Evolutionary conservation across 176 grass and related monocot genomes (phyloP).

Genomic region (Cocos nucifera): DNA sequence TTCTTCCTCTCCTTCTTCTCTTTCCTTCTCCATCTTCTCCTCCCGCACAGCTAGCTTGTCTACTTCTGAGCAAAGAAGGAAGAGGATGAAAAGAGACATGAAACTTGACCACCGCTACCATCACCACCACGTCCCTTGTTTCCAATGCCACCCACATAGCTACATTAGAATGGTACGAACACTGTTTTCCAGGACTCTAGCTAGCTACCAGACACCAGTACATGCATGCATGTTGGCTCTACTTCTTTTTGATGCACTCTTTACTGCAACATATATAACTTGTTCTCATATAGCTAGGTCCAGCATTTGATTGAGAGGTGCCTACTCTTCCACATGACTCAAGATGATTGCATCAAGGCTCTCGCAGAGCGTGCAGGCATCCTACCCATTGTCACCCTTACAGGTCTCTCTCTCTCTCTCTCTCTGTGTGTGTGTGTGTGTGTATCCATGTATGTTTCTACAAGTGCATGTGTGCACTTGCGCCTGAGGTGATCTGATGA

Average conservation of each 20-base stretch:
- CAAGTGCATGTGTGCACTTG: not conserved
- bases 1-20: not conserved
- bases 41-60: not conserved
- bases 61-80: not conserved
- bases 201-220: not conserved
- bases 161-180: slow-evolving; percentile 25
- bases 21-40: not conserved
- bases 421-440: not conserved
- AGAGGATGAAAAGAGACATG: slow-evolving; percentile 11
- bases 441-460: not conserved
- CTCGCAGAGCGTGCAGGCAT: slow-evolving; percentile 22
- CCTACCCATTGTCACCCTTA: slow-evolving; percentile 14
- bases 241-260: too few relatives aligned
- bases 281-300: not conserved
- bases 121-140: slow-evolving; percentile 19
- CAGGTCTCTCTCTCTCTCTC: slow-evolving; percentile 17
- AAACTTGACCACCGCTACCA: not conserved
- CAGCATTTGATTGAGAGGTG: slow-evolving; percentile 33
- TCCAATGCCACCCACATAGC: slow-evolving; percentile 21
- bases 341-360: slow-evolving; percentile 22
- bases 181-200: too few relatives aligned
- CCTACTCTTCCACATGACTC: slow-evolving; percentile 23
- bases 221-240: not conserved
- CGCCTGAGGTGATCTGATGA: not conserved
- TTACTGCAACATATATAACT: too few relatives aligned